Conservation (phyloP, 108 stramenopile genomes). For the Skeletonema grethae region DNA sequence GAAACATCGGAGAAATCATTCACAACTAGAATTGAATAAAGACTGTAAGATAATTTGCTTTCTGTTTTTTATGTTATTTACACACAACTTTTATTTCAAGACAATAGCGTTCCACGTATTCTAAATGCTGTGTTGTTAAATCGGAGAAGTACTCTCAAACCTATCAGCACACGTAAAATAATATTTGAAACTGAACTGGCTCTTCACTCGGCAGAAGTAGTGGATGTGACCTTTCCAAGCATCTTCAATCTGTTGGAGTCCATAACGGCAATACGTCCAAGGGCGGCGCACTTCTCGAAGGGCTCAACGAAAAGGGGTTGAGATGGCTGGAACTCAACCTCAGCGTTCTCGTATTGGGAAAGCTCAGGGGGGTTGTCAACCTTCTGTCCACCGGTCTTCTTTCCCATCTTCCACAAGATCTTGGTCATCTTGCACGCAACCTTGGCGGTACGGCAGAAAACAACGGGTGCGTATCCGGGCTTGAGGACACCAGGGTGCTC, state of each 20-base stretch:
- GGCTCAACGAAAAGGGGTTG: slow-evolving; percentile 83
- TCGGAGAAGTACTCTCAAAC: background rate
- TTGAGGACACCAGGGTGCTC: slow-evolving; percentile 89
- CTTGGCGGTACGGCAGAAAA: slow-evolving; percentile 89
- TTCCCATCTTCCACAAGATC: slow-evolving; percentile 87
- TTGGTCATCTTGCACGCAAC: slow-evolving; percentile 93
- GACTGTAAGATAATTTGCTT: background rate
- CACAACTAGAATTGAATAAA: no score
- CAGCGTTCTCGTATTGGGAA: slow-evolving; percentile 82
- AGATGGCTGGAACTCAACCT: slow-evolving; percentile 82
- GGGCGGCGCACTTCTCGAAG: slow-evolving; percentile 77
- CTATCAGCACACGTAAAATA: background rate
- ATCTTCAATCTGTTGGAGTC: slow-evolving; percentile 87
- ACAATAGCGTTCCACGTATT: slow-evolving; percentile 4
- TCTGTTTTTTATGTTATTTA: slow-evolving; percentile 10
- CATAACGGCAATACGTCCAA: slow-evolving; percentile 88
- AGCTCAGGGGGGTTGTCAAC: slow-evolving; percentile 83
- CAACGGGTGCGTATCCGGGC: slow-evolving; percentile 76
- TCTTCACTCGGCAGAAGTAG: slow-evolving; percentile 12
- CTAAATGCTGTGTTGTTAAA: slow-evolving; percentile 3
- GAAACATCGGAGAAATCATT: no score
- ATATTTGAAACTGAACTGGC: background rate
- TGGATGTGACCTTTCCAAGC: slow-evolving; percentile 83
- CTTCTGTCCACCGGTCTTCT: slow-evolving; percentile 88
- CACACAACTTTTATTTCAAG: slow-evolving; percentile 4